Base-by-base conservation (phyloP, 2,329 filamentous ascomycete genomes). In the Diaporthe australafricana region DNA sequence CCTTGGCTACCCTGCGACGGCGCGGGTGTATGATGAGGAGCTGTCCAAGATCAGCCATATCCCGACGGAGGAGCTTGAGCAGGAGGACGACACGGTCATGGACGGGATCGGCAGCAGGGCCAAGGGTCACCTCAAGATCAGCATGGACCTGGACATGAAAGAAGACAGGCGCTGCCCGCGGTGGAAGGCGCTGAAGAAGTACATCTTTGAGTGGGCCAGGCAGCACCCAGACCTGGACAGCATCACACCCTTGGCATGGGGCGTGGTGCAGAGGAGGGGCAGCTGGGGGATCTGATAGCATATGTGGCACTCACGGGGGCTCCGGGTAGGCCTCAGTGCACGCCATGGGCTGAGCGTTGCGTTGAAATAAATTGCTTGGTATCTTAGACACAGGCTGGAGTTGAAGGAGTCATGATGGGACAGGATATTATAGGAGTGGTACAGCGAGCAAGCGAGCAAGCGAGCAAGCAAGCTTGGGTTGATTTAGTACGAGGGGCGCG, bases 171-270 rank as follows among this genome's bases (percentile, higher is more conserved):
- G 93, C 60, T 86, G 86, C 70, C 85, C 91, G 68, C 88, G 96
- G 68, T 98, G 96, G 96, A 91, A 88, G 78, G 96, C 96, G 1
- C 85, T 98, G 53, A 92, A 92, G 78, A 79, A 91, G 50, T 98
- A 98, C 80, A 93, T 98, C 48, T 87, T 88, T 47, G 95, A 98
- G 80, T 98, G 96, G 96, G 95, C 93, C 30, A 87, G 92, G 70
- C 95, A 98, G 81, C 94, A 97, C 79, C 94, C 95, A 6, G 88
- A 90, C 74, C 90, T 96, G 81, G 87, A 90, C 75, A 84, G 86
- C 70, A 85, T 89, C 74, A 86, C 87, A 68, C 85, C 88, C 3
- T 82, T 89, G 74, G 88, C 89, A 5, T 94, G 92, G 92, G 93
- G 92, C 16, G 89, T 93, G 60, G 84, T 87, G 70, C 90, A 90